phyloP scores from a whole-genome alignment of 805 yeast genomes.

The Cyberlindnera americana region DNA sequence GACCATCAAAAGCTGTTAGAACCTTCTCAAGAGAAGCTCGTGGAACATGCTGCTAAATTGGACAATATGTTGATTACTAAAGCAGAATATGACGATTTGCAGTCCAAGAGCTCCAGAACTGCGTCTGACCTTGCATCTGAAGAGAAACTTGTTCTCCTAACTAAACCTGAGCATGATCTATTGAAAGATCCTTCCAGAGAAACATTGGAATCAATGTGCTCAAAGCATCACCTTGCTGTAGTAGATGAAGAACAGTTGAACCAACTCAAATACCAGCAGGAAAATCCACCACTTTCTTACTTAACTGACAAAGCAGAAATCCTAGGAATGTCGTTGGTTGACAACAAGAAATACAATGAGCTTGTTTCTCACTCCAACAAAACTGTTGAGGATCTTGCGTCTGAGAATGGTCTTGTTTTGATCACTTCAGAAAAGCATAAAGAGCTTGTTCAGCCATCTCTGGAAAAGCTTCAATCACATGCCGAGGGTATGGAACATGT shows the following conservation, averaged over 20 bases:
- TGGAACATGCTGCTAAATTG: constrained; percentile 9
- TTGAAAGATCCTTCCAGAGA: constrained; percentile 19
- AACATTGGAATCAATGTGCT: constrained; percentile 4
- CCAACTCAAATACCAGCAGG: constrained; percentile 4
- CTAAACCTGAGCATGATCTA: constrained; percentile 17
- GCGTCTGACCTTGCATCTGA: constrained; percentile 24
- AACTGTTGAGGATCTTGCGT: constrained; percentile 24
- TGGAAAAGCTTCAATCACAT: constrained; percentile 10
- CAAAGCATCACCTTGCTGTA: constrained; percentile 13
- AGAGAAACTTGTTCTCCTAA: constrained; percentile 12
- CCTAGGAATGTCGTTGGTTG: constrained; percentile 14
- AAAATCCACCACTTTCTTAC: constrained; percentile 13
- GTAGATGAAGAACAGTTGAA: constrained; percentile 7
- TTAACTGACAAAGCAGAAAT: constrained; percentile 14
- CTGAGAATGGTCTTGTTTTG: constrained; percentile 24
- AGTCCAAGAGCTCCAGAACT: constrained; percentile 15
- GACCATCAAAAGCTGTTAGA: constrained; percentile 19
- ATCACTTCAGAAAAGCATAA: constrained; percentile 13
- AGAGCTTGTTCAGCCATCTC: constrained; percentile 14
- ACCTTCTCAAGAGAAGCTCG: constrained; percentile 13
- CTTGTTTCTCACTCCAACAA: constrained; percentile 20
- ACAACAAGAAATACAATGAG: constrained; percentile 12
- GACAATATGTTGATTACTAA: constrained; percentile 8
- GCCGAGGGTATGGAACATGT: constrained; percentile 9
- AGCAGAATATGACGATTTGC: constrained; percentile 10